These are phyloP conservation scores for Dactylellina drechsleri DNA, from an alignment of 2,329 filamentous ascomycete species.

Conservation along the genomic window DNA sequence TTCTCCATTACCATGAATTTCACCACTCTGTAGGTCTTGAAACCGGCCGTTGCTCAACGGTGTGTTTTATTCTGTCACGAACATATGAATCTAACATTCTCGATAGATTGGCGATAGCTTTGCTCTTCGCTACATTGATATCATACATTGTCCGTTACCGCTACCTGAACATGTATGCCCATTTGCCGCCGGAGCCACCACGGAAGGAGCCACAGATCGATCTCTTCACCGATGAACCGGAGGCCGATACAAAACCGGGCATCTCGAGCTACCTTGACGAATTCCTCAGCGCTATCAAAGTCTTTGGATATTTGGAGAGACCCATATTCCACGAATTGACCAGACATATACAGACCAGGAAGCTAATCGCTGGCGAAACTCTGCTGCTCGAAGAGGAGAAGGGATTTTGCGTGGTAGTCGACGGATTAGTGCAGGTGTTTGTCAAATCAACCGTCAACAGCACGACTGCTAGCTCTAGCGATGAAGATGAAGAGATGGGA, in stretches of 20 bases:
- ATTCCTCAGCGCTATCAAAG: slow-evolving; percentile 97
- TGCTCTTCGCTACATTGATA: slow-evolving; percentile 80
- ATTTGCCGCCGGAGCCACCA: slow-evolving; percentile 91
- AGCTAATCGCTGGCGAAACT: slow-evolving; percentile 94
- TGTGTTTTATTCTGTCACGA: neutral
- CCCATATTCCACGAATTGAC: slow-evolving; percentile 98
- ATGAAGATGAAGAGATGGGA: slow-evolving; percentile 67
- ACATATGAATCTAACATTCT: neutral
- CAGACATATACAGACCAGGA: slow-evolving; percentile 96
- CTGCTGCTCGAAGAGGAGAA: slow-evolving; percentile 96
- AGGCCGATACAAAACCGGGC: slow-evolving; percentile 82
- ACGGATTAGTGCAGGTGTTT: slow-evolving; percentile 96
- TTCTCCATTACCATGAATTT: slow-evolving; percentile 99
- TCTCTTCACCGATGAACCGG: slow-evolving; percentile 90
- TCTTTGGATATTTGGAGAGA: slow-evolving; percentile 95
- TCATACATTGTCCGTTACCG: slow-evolving; percentile 96
- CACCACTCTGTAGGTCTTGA: slow-evolving; percentile 79
- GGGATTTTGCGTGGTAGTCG: slow-evolving; percentile 95
- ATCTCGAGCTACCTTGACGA: slow-evolving; percentile 97
- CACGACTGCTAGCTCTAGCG: slow-evolving; percentile 63
- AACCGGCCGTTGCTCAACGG: slow-evolving; percentile 7
- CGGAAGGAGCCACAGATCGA: slow-evolving; percentile 96
- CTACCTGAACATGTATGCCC: slow-evolving; percentile 95
- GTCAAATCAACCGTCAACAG: slow-evolving; percentile 80
- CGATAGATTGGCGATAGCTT: slow-evolving; percentile 76